Evolutionary conservation across 805 yeast genomes (phyloP).

Genomic region (Saccharomycopsis sp.): DNA sequence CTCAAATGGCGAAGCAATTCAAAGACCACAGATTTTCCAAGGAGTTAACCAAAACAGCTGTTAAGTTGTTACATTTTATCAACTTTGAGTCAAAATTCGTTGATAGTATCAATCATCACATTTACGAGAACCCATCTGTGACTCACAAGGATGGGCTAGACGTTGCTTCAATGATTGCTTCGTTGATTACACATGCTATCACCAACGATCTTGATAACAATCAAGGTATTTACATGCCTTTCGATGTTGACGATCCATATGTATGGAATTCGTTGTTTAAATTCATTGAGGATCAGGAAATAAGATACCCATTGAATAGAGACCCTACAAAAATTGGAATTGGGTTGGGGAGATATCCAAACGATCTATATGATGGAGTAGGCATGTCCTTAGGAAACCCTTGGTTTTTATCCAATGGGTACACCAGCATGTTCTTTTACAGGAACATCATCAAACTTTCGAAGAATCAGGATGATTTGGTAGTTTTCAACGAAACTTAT

Average conservation of each 20-base stretch:
- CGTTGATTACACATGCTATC: conserved; percentile 35
- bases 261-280: conserved; percentile 56
- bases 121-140: conserved; percentile 17
- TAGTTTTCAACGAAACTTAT: conserved; percentile 29
- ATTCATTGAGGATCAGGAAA: conserved; percentile 58
- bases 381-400: conserved; percentile 66
- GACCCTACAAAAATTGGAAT: conserved; percentile 35
- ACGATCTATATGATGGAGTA: conserved; percentile 62
- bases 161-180: conserved; percentile 51
- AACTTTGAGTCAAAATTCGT: conserved; percentile 9
- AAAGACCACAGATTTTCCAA: conserved; percentile 23
- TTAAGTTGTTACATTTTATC: conserved; percentile 11
- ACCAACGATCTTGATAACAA: conserved; percentile 35
- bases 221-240: conserved; percentile 43
- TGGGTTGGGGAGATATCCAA: conserved; percentile 70
- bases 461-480: conserved; percentile 34
- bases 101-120: conserved; percentile 9
- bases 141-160: conserved; percentile 63
- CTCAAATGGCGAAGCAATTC: conserved; percentile 26
- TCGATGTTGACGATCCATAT: conserved; percentile 47
- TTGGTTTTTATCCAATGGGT: conserved; percentile 68
- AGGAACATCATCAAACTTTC: conserved; percentile 41
- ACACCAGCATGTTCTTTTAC: conserved; percentile 57
- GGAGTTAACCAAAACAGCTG: conserved; percentile 1
- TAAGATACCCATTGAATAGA: conserved; percentile 70